A percentile compares a stretch with the other conserved stretches of the same genome.
Conservation (phyloP, 352 stramenopile genomes). For the Globisporangium lucens region DNA sequence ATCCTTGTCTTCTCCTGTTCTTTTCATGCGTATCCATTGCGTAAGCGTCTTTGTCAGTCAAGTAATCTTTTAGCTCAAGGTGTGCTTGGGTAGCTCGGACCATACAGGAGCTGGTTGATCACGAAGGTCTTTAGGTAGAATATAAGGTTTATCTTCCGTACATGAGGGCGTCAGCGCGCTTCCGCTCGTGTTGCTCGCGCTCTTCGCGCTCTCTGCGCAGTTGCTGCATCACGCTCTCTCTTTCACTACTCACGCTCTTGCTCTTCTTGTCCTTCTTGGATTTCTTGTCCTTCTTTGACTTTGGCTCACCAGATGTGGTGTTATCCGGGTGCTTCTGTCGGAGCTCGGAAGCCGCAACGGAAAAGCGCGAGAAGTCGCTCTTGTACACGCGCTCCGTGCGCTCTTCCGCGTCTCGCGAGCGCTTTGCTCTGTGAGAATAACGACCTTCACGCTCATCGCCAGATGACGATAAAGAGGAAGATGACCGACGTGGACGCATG, state of each 20-base stretch:
- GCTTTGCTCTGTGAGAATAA: not conserved
- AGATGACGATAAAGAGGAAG: not conserved
- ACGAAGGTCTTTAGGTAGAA: too few species aligned
- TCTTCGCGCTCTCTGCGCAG: slow-evolving; percentile 46
- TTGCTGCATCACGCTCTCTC: slow-evolving; percentile 25
- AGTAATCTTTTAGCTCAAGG: too few species aligned
- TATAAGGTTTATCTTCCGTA: slow-evolving; percentile 1
- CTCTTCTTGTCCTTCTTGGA: not conserved
- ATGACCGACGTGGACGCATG: slow-evolving; percentile 32
- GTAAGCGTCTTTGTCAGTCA: too few species aligned
- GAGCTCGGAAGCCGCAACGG: not conserved
- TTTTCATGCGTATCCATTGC: too few species aligned
- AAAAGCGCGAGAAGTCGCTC: slow-evolving; percentile 18
- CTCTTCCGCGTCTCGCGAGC: slow-evolving; percentile 11
- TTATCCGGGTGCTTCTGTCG: slow-evolving; percentile 11
- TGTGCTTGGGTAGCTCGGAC: too few species aligned
- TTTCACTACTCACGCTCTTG: slow-evolving; percentile 11
- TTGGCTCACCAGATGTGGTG: not conserved
- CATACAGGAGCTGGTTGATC: too few species aligned
- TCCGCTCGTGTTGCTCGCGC: slow-evolving; percentile 26
- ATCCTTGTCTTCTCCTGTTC: slow-evolving; percentile 22
- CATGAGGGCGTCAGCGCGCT: slow-evolving; percentile 30
- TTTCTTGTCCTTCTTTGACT: not conserved
- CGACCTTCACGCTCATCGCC: not conserved
- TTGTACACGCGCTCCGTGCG: slow-evolving; percentile 14